Percentiles rank a stretch among this genome's conserved stretches.
phyloP scores from a whole-genome alignment of 164 flowering plant species.

The Amborella trichopoda region DNA sequence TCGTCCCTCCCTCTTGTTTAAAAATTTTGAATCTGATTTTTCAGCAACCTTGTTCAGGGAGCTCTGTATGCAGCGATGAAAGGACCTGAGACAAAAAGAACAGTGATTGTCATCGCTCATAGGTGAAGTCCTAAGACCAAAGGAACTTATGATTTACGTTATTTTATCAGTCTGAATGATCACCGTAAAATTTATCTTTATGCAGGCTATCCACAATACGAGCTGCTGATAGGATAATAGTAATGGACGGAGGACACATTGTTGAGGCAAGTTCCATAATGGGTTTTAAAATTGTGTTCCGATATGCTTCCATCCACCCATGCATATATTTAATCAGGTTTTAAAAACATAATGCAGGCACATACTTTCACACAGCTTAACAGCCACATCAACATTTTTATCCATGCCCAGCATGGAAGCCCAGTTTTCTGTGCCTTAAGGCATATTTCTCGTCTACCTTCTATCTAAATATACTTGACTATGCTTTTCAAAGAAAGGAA shows the following conservation, averaged over 20 bases:
- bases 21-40: background rate
- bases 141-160: background rate
- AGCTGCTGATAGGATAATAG: constrained; percentile 87
- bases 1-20: too few relatives aligned
- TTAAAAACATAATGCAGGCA: too few relatives aligned
- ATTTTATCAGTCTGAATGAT: background rate
- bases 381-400: too few relatives aligned
- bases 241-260: constrained; percentile 65
- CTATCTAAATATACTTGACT: too few relatives aligned
- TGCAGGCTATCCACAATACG: constrained; percentile 84
- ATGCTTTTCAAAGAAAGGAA: too few relatives aligned
- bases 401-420: too few relatives aligned
- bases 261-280: constrained; percentile 72
- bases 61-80: constrained; percentile 57
- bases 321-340: too few relatives aligned
- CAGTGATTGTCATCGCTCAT: constrained; percentile 82
- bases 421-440: too few relatives aligned
- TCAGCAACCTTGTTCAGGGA: constrained; percentile 32
- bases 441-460: too few relatives aligned
- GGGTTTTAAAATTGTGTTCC: too few relatives aligned
- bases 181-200: background rate
- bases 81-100: constrained; percentile 43
- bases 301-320: too few relatives aligned
- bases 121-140: constrained; percentile 55
- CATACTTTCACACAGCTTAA: too few relatives aligned